These are phyloP conservation scores for Cercophora scortea DNA, from an alignment of 495 filamentous ascomycete genomes.

Conservation along the genomic window DNA sequence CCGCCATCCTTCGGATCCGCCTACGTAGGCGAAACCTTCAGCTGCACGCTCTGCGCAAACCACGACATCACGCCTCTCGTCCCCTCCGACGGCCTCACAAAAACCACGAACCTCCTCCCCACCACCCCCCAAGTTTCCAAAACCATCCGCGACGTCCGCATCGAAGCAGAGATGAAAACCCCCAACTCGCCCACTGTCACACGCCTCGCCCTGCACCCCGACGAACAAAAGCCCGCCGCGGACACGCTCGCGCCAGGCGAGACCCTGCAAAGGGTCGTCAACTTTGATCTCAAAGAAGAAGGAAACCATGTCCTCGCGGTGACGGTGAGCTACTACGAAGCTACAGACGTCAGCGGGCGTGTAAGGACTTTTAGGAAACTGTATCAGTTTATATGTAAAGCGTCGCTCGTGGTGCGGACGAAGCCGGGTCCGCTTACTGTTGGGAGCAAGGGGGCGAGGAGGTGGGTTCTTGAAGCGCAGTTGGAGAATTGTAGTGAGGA, in stretches of 20 bases:
- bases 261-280: conserved; percentile 74
- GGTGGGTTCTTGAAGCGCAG: conserved; percentile 78
- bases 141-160: conserved; percentile 63
- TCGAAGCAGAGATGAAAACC: conserved; percentile 92
- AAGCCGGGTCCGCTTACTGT: conserved; percentile 56
- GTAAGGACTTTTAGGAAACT: conserved; percentile 87
- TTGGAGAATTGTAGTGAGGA: conserved; percentile 83
- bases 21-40: conserved; percentile 93
- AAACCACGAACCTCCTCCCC: not conserved
- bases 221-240: conserved; percentile 17
- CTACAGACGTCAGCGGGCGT: conserved; percentile 56
- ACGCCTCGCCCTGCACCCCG: conserved; percentile 8
- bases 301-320: conserved; percentile 91
- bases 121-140: conserved; percentile 15
- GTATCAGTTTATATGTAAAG: conserved; percentile 92
- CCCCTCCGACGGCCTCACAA: conserved; percentile 2
- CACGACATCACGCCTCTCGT: conserved; percentile 54
- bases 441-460: conserved; percentile 29
- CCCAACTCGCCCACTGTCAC: conserved; percentile 37
- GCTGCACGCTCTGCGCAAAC: conserved; percentile 89
- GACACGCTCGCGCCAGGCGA: conserved; percentile 54
- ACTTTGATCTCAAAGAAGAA: conserved; percentile 86
- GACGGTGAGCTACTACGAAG: conserved; percentile 80
- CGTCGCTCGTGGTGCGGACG: conserved; percentile 80
- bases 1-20: conserved; percentile 88